Percentiles rank a stretch among this genome's conserved stretches.
phyloP scores from a whole-genome alignment of 140 eudicot species.

The Bidens hawaiensis region DNA sequence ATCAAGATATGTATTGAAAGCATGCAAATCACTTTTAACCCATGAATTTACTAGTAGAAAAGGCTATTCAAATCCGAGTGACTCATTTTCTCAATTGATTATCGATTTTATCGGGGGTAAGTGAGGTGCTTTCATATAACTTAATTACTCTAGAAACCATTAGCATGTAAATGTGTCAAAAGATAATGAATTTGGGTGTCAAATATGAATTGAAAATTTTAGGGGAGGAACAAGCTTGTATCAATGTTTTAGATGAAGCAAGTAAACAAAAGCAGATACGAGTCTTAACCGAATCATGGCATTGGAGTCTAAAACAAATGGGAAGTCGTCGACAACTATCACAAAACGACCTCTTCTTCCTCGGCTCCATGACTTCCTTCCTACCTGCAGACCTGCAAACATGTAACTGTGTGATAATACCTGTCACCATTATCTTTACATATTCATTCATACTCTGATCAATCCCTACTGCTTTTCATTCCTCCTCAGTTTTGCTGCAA shows the following conservation, averaged over 20 bases:
- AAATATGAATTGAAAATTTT: background rate
- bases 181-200: background rate
- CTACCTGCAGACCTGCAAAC: conserved; percentile 97
- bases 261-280: background rate
- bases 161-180: background rate
- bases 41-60: too few species aligned
- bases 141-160: background rate
- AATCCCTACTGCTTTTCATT: conserved; percentile 43
- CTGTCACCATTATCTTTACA: conserved; percentile 48
- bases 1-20: too few species aligned
- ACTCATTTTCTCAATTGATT: background rate
- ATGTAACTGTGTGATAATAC: conserved; percentile 58
- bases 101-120: background rate
- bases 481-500: conserved; percentile 56
- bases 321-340: background rate
- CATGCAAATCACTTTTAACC: background rate
- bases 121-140: too few species aligned
- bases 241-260: background rate
- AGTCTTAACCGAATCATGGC: background rate
- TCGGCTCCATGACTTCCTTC: conserved; percentile 29
- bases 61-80: background rate
- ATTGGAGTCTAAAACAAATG: background rate
- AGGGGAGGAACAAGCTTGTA: background rate
- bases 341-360: conserved; percentile 31
- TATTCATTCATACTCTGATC: conserved; percentile 1